Percentiles rank a stretch among this genome's conserved stretches.
Conservation (phyloP, 169 alveolate genomes). For the Ichthyophthirius multifiliis region DNA sequence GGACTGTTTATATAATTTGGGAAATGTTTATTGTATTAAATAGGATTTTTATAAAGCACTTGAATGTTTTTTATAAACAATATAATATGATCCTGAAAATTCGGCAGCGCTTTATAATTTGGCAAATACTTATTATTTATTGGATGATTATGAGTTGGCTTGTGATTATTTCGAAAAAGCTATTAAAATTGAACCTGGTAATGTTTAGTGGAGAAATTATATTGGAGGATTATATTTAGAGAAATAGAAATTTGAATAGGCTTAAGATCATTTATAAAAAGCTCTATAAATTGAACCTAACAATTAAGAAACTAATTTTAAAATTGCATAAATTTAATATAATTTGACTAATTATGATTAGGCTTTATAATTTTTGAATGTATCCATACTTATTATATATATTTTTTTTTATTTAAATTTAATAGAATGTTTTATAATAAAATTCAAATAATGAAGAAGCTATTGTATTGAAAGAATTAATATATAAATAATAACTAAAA, state of each 20-base stretch:
- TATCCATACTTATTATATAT: no score
- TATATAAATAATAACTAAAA: no score
- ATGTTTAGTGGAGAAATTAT: constrained; percentile 58
- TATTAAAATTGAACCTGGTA: constrained; percentile 60
- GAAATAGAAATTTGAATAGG: constrained; percentile 14
- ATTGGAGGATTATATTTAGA: constrained; percentile 30
- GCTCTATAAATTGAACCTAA: neutral
- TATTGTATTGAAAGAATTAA: no score
- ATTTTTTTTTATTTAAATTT: no score
- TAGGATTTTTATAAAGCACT: constrained; percentile 72
- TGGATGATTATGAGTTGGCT: constrained; percentile 56
- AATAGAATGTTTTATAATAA: no score
- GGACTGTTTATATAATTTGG: constrained; percentile 71
- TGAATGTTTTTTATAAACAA: constrained; percentile 51
- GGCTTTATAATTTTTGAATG: no score
- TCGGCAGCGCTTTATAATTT: constrained; percentile 74
- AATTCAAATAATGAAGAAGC: no score
- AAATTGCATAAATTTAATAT: no score
- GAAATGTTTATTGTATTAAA: constrained; percentile 34
- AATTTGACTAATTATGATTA: no score
- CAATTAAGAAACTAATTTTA: neutral
- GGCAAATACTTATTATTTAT: constrained; percentile 73
- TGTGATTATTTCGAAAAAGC: constrained; percentile 67
- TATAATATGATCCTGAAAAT: constrained; percentile 54
- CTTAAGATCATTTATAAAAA: constrained; percentile 24